Evolutionary conservation across 2,329 filamentous ascomycete genomes (phyloP).

Genomic region (Pseudogymnoascus sp.): DNA sequence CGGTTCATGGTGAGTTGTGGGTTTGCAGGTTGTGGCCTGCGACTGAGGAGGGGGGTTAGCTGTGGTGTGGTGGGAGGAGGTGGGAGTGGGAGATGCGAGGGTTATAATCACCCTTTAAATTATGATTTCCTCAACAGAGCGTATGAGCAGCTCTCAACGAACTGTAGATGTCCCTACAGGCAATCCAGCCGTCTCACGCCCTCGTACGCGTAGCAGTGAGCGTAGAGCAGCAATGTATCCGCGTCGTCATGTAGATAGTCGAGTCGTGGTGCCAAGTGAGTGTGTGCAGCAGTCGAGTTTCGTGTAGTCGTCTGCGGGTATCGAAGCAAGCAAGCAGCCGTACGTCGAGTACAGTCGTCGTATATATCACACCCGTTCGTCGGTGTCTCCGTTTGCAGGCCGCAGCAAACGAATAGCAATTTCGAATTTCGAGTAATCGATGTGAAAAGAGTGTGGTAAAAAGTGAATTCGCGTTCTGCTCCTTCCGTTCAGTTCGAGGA

Average conservation of each 20-base stretch:
- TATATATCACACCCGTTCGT: background rate
- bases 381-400: background rate
- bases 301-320: background rate
- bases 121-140: background rate
- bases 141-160: background rate
- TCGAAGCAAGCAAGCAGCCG: background rate
- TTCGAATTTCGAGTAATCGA: too few species aligned
- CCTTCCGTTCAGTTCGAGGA: too few species aligned
- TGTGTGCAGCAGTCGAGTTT: background rate
- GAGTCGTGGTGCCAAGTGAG: background rate
- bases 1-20: conserved; percentile 58
- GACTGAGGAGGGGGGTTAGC: background rate
- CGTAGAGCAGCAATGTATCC: background rate
- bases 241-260: background rate
- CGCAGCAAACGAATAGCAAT: background rate
- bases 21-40: background rate
- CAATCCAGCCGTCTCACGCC: background rate
- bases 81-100: background rate
- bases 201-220: background rate
- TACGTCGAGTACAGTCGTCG: background rate
- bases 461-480: too few species aligned
- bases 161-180: background rate
- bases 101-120: background rate
- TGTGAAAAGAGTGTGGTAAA: too few species aligned
- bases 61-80: background rate